Evolutionary conservation across 805 yeast species (phyloP).

Genomic region (Kazachstania bromeliacearum): DNA sequence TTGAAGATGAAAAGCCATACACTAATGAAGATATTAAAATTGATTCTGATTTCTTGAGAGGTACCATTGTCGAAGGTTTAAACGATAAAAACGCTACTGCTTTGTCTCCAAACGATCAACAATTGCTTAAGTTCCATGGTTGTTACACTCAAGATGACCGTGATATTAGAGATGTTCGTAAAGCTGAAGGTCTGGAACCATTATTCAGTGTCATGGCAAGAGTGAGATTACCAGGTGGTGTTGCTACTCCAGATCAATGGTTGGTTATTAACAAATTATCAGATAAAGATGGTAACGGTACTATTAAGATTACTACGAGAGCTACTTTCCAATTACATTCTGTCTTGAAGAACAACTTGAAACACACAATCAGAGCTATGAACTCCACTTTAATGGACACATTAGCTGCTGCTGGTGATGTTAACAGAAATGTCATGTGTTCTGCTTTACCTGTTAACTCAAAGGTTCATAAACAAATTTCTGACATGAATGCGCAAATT

Average conservation of each 20-base stretch:
- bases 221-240: slow-evolving; percentile 90
- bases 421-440: slow-evolving; percentile 89
- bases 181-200: slow-evolving; percentile 87
- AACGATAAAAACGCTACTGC: slow-evolving; percentile 80
- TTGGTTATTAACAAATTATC: slow-evolving; percentile 74
- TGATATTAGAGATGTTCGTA: slow-evolving; percentile 87
- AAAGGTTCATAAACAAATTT: slow-evolving; percentile 68
- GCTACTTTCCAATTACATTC: slow-evolving; percentile 97
- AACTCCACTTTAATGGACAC: slow-evolving; percentile 87
- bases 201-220: slow-evolving; percentile 96
- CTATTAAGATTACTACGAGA: slow-evolving; percentile 89
- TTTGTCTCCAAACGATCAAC: slow-evolving; percentile 83
- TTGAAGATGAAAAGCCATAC: slow-evolving; percentile 80
- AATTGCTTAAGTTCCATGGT: slow-evolving; percentile 94
- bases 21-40: slow-evolving; percentile 95
- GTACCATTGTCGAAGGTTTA: slow-evolving; percentile 84
- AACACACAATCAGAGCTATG: slow-evolving; percentile 87
- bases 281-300: slow-evolving; percentile 79
- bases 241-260: slow-evolving; percentile 83
- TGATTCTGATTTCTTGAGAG: slow-evolving; percentile 79
- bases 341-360: slow-evolving; percentile 78
- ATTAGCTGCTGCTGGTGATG: slow-evolving; percentile 97
- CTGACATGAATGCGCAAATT: slow-evolving; percentile 50
- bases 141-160: slow-evolving; percentile 98
- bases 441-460: slow-evolving; percentile 88